Conservation (phyloP, 2,329 filamentous ascomycete species). For the Fusarium floridanum region DNA sequence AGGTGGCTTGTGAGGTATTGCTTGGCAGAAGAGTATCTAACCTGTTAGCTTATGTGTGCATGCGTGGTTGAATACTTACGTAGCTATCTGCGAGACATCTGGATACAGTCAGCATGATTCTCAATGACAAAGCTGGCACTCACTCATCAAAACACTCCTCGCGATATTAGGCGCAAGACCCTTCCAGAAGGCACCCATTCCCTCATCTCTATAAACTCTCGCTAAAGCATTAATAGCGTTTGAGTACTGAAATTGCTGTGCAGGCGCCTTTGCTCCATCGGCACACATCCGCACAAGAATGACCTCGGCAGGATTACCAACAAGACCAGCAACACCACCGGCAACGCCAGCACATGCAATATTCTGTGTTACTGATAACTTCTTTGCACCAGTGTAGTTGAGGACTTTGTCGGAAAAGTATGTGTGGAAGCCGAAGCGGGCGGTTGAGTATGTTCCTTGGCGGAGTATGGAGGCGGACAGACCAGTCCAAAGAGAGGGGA, state of each 20-base stretch:
- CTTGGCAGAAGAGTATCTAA: slow-evolving; percentile 53
- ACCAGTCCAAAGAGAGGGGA: slow-evolving; percentile 58
- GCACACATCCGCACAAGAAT: slow-evolving; percentile 61
- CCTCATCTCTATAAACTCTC: slow-evolving; percentile 52
- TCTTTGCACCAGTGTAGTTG: slow-evolving; percentile 44
- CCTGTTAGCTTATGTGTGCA: not conserved
- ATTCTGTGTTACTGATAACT: slow-evolving; percentile 51
- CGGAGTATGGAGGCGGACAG: slow-evolving; percentile 59
- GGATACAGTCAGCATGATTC: too few species aligned
- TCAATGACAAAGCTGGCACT: slow-evolving; percentile 19
- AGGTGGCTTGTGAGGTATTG: slow-evolving; percentile 47
- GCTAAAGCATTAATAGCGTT: slow-evolving; percentile 53
- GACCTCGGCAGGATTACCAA: slow-evolving; percentile 61
- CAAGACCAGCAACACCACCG: slow-evolving; percentile 57
- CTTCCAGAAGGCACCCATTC: slow-evolving; percentile 53
- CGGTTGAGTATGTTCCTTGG: slow-evolving; percentile 60
- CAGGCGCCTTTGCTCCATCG: slow-evolving; percentile 55
- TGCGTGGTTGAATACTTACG: slow-evolving; percentile 45
- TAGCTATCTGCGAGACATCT: slow-evolving; percentile 60
- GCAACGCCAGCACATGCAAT: slow-evolving; percentile 56
- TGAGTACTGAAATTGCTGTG: slow-evolving; percentile 54
- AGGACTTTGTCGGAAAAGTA: slow-evolving; percentile 50
- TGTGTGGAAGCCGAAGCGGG: slow-evolving; percentile 58
- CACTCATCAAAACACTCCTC: slow-evolving; percentile 60
- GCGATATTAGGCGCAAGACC: slow-evolving; percentile 57